These are phyloP conservation scores for Cladosporium sp. DNA, from an alignment of 2,329 filamentous ascomycete genomes.

Conservation along the genomic window DNA sequence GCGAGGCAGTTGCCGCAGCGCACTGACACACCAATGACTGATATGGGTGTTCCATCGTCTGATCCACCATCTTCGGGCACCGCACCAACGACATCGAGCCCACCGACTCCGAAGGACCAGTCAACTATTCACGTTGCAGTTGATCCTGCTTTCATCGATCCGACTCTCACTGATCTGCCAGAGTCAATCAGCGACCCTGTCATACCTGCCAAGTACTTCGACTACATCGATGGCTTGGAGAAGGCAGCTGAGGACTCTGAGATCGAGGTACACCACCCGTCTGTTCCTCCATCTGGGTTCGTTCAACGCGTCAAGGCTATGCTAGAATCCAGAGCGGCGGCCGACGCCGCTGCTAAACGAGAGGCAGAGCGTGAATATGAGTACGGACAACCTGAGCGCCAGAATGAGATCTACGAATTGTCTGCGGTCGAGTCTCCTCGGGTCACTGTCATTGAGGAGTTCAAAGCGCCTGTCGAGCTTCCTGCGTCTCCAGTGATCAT, in stretches of 20 bases:
- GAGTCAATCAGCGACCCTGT: conserved; percentile 39
- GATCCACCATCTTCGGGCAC: conserved; percentile 44
- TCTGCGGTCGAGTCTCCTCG: conserved; percentile 35
- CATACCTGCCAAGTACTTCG: conserved; percentile 38
- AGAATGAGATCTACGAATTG: conserved; percentile 32
- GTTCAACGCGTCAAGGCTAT: conserved; percentile 46
- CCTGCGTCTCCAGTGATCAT: conserved; percentile 37
- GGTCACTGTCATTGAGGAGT: conserved; percentile 36
- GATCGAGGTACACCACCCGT: conserved; percentile 33
- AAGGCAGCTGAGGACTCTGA: conserved; percentile 38
- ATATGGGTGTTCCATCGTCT: conserved; percentile 45
- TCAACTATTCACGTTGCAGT: conserved; percentile 38
- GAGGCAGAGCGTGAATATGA: conserved; percentile 24
- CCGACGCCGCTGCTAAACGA: conserved; percentile 28
- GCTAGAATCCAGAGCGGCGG: conserved; percentile 42
- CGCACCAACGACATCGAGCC: conserved; percentile 40
- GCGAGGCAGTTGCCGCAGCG: conserved; percentile 34
- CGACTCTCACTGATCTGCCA: conserved; percentile 35
- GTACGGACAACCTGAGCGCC: conserved; percentile 20
- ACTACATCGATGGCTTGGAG: conserved; percentile 35
- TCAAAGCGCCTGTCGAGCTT: conserved; percentile 36
- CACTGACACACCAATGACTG: conserved; percentile 39
- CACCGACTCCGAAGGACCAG: conserved; percentile 44
- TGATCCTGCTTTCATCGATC: conserved; percentile 38
- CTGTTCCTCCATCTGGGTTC: conserved; percentile 40